Evolutionary conservation across 2,329 filamentous ascomycete genomes (phyloP).

Genomic region (Xylariaceae sp.): DNA sequence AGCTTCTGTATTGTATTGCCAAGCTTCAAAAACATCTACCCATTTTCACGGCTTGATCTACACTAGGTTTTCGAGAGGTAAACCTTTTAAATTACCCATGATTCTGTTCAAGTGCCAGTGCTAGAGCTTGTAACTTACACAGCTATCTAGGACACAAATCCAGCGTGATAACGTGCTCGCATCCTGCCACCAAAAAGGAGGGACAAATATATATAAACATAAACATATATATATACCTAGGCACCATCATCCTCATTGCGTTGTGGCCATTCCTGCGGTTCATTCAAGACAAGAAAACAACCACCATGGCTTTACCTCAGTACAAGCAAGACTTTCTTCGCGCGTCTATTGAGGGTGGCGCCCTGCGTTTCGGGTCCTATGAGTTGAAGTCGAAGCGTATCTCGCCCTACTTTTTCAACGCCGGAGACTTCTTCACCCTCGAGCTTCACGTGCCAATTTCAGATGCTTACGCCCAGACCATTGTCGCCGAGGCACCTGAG

Average conservation of each 20-base stretch:
- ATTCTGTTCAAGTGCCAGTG: no score
- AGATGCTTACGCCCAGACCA: constrained; percentile 71
- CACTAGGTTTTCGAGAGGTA: neutral
- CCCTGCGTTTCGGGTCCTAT: constrained; percentile 78
- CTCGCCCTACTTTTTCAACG: constrained; percentile 98
- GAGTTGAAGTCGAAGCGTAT: constrained; percentile 87
- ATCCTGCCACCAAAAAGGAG: neutral
- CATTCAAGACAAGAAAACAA: neutral
- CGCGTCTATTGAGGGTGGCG: constrained; percentile 62
- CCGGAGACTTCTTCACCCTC: constrained; percentile 81
- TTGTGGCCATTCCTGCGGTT: neutral
- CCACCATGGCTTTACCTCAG: constrained; percentile 46
- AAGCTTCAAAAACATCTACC: neutral
- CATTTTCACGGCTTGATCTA: neutral
- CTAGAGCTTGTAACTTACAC: neutral
- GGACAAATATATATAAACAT: neutral
- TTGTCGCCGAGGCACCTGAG: constrained; percentile 44
- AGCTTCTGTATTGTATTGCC: no score
- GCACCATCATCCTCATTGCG: neutral
- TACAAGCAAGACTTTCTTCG: constrained; percentile 72
- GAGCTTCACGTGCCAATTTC: constrained; percentile 73
- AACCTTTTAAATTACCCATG: neutral
- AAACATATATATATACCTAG: neutral
- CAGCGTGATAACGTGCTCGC: neutral
- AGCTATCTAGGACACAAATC: neutral